These are phyloP conservation scores for Micromonas pusilla DNA, from an alignment of 139 green algal genomes.

Conservation along the genomic window DNA sequence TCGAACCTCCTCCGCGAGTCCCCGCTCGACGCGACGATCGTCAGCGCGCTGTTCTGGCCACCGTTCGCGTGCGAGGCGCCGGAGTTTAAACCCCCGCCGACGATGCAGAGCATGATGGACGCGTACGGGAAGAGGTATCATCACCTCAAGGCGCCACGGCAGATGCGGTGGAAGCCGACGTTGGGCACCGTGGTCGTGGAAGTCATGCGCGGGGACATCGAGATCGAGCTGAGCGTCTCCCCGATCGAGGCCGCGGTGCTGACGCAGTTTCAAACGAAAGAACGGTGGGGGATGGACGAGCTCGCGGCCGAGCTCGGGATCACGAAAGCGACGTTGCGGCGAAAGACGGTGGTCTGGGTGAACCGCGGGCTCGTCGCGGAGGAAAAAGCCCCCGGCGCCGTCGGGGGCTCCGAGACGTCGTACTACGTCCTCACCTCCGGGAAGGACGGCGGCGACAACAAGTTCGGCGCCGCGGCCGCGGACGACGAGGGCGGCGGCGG, in stretches of 20 bases:
- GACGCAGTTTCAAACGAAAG: slow-evolving; percentile 54
- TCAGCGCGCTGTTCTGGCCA: slow-evolving; percentile 89
- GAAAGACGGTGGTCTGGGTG: slow-evolving; percentile 76
- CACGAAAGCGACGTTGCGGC: slow-evolving; percentile 44
- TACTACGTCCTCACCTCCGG: background rate
- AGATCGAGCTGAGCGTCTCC: slow-evolving; percentile 53
- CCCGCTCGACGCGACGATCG: slow-evolving; percentile 56
- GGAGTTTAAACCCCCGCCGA: slow-evolving; percentile 49
- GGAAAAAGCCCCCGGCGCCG: slow-evolving; percentile 9
- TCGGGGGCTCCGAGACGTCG: background rate
- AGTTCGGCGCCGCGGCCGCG: slow-evolving; percentile 14
- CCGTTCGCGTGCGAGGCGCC: background rate
- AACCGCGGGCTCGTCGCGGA: slow-evolving; percentile 68
- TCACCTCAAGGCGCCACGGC: slow-evolving; percentile 74
- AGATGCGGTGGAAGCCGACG: slow-evolving; percentile 69
- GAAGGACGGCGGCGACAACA: background rate
- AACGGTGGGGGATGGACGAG: slow-evolving; percentile 37
- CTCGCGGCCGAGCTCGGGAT: slow-evolving; percentile 54
- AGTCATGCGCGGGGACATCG: slow-evolving; percentile 45
- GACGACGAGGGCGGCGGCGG: slow-evolving; percentile 20
- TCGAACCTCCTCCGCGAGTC: slow-evolving; percentile 9
- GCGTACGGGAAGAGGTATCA: slow-evolving; percentile 44
- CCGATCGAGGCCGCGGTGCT: slow-evolving; percentile 72
- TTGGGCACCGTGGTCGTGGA: slow-evolving; percentile 70
- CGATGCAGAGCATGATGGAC: slow-evolving; percentile 39